Conservation (phyloP, 129 eudicot genomes). For the Logfia minima region DNA sequence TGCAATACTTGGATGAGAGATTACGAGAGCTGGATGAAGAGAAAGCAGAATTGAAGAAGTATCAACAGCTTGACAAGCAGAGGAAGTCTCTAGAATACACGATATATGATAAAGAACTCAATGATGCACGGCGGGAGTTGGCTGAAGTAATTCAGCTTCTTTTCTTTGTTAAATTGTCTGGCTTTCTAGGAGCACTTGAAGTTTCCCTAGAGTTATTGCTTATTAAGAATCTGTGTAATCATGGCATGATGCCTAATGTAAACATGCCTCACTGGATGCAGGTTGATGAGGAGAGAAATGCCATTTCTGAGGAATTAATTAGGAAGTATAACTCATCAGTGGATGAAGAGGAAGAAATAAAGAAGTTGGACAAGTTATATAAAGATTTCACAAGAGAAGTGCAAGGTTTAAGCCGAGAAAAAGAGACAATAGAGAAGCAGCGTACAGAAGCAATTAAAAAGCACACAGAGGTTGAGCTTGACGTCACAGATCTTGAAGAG, state of each 20-base stretch:
- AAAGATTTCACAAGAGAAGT: slow-evolving; percentile 84
- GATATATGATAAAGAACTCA: slow-evolving; percentile 85
- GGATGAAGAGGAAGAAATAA: slow-evolving; percentile 77
- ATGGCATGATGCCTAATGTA: slow-evolving; percentile 21
- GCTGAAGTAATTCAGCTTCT: slow-evolving; percentile 45
- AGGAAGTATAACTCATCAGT: slow-evolving; percentile 61
- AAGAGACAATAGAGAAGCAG: slow-evolving; percentile 83
- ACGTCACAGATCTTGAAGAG: slow-evolving; percentile 80
- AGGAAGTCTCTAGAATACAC: slow-evolving; percentile 91
- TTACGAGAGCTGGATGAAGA: slow-evolving; percentile 91
- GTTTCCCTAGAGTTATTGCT: not conserved
- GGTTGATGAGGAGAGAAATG: slow-evolving; percentile 85
- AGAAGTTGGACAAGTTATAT: slow-evolving; percentile 77
- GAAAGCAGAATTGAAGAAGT: slow-evolving; percentile 88
- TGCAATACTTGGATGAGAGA: slow-evolving; percentile 91
- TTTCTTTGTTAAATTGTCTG: not conserved
- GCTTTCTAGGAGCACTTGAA: not conserved
- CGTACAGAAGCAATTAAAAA: slow-evolving; percentile 68
- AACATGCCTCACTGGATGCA: slow-evolving; percentile 37
- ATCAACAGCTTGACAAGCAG: slow-evolving; percentile 94
- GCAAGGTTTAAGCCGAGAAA: slow-evolving; percentile 77
- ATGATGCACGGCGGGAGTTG: slow-evolving; percentile 79
- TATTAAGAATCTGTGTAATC: not conserved
- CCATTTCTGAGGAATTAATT: slow-evolving; percentile 60
- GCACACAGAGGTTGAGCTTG: slow-evolving; percentile 90